A percentile compares a stretch with the other conserved stretches of the same genome.
These are phyloP conservation scores for Rhodamnia argentea DNA, from an alignment of 345 rosid species.

Conservation along the genomic window DNA sequence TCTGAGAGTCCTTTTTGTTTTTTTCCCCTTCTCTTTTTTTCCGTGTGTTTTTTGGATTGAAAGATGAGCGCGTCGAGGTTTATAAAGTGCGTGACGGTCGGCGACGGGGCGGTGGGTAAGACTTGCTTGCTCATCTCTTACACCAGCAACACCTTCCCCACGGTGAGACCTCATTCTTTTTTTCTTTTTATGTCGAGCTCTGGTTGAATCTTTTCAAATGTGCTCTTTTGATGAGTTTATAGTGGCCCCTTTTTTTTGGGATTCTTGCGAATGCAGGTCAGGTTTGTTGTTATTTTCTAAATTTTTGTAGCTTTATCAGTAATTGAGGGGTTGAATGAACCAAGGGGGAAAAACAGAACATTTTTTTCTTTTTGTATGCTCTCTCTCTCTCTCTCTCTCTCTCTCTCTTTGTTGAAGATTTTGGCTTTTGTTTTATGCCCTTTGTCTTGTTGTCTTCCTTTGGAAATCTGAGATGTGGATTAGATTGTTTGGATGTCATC, in stretches of 20 bases:
- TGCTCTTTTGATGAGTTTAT: background rate
- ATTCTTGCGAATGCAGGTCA: background rate
- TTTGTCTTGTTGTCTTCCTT: background rate
- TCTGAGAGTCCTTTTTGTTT: no score
- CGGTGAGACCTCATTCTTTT: slow-evolving; percentile 21
- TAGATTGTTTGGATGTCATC: background rate
- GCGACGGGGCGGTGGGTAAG: slow-evolving; percentile 94
- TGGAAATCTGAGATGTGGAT: background rate
- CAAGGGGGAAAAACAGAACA: background rate
- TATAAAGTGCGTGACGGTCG: slow-evolving; percentile 43
- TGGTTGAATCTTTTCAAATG: background rate
- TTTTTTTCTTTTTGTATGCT: background rate
- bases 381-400: no score
- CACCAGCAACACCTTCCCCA: slow-evolving; percentile 94
- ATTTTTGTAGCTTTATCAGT: background rate
- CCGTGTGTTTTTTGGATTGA: no score
- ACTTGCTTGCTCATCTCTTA: slow-evolving; percentile 92
- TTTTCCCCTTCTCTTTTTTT: no score
- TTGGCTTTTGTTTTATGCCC: background rate
- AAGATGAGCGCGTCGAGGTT: slow-evolving; percentile 82
- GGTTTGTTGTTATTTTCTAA: no score
- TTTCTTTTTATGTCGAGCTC: no score
- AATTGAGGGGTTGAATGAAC: background rate
- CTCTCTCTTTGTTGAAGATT: background rate
- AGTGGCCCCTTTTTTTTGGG: background rate